phyloP scores from a whole-genome alignment of 2,329 filamentous ascomycete species.

The Colletotrichum sp. region DNA sequence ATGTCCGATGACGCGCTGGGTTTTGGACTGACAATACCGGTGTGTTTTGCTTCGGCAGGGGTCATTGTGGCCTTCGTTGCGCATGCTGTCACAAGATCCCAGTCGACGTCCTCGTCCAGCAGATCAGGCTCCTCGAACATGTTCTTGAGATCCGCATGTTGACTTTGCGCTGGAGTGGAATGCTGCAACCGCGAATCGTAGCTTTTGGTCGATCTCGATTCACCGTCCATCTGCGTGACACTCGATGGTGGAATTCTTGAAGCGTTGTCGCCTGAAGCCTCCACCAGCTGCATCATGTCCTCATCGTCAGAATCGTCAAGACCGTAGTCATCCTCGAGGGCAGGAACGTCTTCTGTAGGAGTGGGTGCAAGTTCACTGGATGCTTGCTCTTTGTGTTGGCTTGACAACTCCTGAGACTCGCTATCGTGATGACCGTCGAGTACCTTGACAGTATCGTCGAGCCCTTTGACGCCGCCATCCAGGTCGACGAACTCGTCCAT shows the following conservation, averaged over 20 bases:
- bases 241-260: neutral
- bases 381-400: neutral
- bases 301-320: neutral
- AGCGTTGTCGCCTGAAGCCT: neutral
- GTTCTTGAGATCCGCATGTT: neutral
- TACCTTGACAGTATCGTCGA: neutral
- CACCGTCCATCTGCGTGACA: neutral
- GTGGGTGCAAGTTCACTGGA: neutral
- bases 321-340: neutral
- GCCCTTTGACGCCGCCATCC: neutral
- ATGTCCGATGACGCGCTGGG: neutral
- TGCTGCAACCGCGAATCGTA: neutral
- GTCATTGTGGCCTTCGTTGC: neutral
- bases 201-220: neutral
- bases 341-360: neutral
- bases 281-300: neutral
- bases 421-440: neutral
- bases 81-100: slow-evolving; percentile 34
- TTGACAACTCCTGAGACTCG: neutral
- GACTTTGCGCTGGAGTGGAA: neutral
- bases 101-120: slow-evolving; percentile 45
- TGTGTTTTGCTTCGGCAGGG: neutral
- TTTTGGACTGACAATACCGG: slow-evolving; percentile 23
- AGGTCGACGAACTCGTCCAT: slow-evolving; percentile 6
- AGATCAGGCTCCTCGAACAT: slow-evolving; percentile 24